phyloP scores from a whole-genome alignment of 1,139 yeast species.

The Arxiozyma telluris region DNA sequence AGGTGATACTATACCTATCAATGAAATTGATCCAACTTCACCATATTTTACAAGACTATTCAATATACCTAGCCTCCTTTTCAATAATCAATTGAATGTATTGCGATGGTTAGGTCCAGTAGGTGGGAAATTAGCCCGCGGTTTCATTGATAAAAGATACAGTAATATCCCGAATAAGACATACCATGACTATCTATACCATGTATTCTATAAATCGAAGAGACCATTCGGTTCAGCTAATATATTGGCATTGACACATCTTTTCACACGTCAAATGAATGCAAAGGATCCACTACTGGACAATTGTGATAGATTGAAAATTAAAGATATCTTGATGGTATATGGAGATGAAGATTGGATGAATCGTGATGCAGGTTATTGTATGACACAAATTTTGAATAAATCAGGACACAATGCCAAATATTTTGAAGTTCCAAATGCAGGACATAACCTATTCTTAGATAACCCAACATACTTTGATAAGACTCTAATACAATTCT shows the following conservation, averaged over 20 bases:
- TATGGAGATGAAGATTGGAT: slow-evolving; percentile 86
- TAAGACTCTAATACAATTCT: slow-evolving; percentile 38
- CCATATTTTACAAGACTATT: slow-evolving; percentile 19
- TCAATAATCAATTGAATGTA: slow-evolving; percentile 35
- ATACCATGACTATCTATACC: slow-evolving; percentile 21
- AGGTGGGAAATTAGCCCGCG: slow-evolving; percentile 46
- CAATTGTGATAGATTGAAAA: slow-evolving; percentile 39
- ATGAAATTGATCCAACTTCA: slow-evolving; percentile 20
- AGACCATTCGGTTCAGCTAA: slow-evolving; percentile 18
- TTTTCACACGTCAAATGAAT: slow-evolving; percentile 36
- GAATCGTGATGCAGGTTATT: slow-evolving; percentile 64
- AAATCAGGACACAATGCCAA: slow-evolving; percentile 18
- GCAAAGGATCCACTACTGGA: slow-evolving; percentile 70
- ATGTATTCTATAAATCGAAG: slow-evolving; percentile 18
- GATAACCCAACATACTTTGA: slow-evolving; percentile 65
- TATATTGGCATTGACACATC: slow-evolving; percentile 48
- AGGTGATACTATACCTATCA: slow-evolving; percentile 12
- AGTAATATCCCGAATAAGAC: slow-evolving; percentile 36
- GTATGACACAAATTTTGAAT: slow-evolving; percentile 38
- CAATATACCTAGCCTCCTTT: slow-evolving; percentile 25
- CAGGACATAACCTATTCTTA: slow-evolving; percentile 74
- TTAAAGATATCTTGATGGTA: slow-evolving; percentile 46
- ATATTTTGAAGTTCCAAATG: slow-evolving; percentile 41
- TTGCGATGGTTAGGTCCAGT: slow-evolving; percentile 49
- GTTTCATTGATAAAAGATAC: slow-evolving; percentile 50